Base-by-base conservation (phyloP, 352 stramenopile species). In the Globisporangium cylindrosporum region DNA sequence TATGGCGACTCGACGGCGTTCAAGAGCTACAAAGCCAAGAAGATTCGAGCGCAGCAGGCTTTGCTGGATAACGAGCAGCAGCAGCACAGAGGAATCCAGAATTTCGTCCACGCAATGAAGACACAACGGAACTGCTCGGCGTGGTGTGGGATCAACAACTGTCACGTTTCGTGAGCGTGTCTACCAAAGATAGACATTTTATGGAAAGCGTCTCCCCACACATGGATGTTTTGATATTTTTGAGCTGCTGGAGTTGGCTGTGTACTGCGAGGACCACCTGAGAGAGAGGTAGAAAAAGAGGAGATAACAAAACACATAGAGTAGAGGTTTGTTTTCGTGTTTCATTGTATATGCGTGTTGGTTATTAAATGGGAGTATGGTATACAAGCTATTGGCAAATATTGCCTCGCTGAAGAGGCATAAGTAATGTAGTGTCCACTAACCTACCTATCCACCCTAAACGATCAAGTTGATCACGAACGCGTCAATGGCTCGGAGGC, bases 1-100 rank as follows among this genome's bases (percentile, higher is more conserved):
- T 93, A 91, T 53, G 71, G 82, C 3, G 78, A 91, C 25, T 93
- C 80, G n/a, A 85, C 78, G 53, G 80, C 76, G 24, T 93, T 90
- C 54, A 83, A 89, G 65, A 75, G 75, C 43, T 91, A 93, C 68
- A 81, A 78, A 41, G 71, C 73, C 10, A 84, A 83, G 65, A 81
- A 84, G 18, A 74, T 80, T 51, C 59, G 65, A n/a, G 63, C 81
- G 7, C 73, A 78, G 27, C 59, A 75, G 20, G 67, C 73, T 46
- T 14, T 57, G 12, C 20, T 18, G 62, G 10, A 67, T 22, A 60
- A 66, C 12, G 70, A 59, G 63, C 77, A 43, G 48, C 77, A 43
- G 48, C 48, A 78, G 12, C 63, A 77, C 3, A 24, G 63, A 3
- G 63, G 59, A 8, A 67, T 55, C 36, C n/a, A 71, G 54, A 27